Evolutionary conservation across 345 rosid species (phyloP), one percentile per base, ranked within the genome.

Genomic region (Adansonia digitata): DNA sequence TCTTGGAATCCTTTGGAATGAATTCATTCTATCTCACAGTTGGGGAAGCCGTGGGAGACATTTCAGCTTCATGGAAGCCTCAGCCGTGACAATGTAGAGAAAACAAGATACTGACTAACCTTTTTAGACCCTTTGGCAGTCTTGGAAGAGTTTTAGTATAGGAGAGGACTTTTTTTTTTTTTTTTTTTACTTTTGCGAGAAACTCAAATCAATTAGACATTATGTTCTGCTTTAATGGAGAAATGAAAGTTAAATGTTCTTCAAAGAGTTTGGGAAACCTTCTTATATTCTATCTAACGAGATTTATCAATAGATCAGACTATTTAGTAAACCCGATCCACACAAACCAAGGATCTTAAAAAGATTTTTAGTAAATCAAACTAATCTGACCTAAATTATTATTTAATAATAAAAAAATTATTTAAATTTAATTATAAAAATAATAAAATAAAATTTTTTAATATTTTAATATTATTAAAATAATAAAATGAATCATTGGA

Each of bases 11-110:
- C 0, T 87, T 90, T 7, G 81, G 82, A 69, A 20, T 76, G 40
- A 85, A 87, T n/a, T 86, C 87, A 43, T 42, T 90, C 0, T 88
- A 90, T 79, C 82, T 90, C 42, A 82, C 92, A 1, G 85, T 90
- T 3, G 82, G 71, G 31, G 92, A 88, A 82, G 94, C 94, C 4
- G 79, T 90, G 18, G 56, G 78, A 7, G 86, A 84, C 68, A 77
- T 88, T 75, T 86, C 89, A 14, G 80, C 88, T 2, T 37, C 48
- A 56, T 85, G 89, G 92, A 90, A 86, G 68, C 68, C 85, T 29
- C 85, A 81, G 48, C 83, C 89, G 27, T 90, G 84, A 83, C 11
- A 20, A 8, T 59, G 39, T 5, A 29, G 39, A 13, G 15, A 26
- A 26, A 31, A 15, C 37, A 27, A 27, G 40, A 35, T 8, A 43